Evolutionary conservation across 164 flowering plant genomes (phyloP), one percentile per base, ranked within the genome.

Genomic region (Stephania japonica): DNA sequence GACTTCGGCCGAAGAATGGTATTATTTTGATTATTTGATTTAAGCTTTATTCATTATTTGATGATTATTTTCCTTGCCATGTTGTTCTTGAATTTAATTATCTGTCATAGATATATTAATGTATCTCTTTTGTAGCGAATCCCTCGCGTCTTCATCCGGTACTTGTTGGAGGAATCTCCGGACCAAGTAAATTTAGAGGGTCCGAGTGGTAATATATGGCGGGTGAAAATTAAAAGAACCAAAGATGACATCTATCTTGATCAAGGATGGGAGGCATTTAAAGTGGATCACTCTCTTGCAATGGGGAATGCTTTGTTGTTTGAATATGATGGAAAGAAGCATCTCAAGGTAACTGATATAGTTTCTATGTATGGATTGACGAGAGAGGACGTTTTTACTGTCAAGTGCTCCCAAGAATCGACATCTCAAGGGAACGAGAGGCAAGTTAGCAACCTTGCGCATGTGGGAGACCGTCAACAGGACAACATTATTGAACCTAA

Each of bases 301-400:
- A 43, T 23, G 1, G 47, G 62, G 23, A 70, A 80, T 49, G 65
- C 78, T 69, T 50, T 80, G 25, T 21, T 77, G 16, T 80, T 80
- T 62, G 49, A 24, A 65, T 75, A 80, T 77, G 74, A 77, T 75
- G 80, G 78, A 26, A 69, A 75, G 23, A 63, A 73, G 79, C 23
- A 23, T 8, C 78, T 81, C 47, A 19, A 6, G 7, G 77, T 78
- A 10, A 32, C 38, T 32, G 42, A 43, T 27, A 73, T 81, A 44
- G 76, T 75, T 68, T 73, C 69, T 64, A 65, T 42, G 72, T 42
- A 24, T 73, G 80, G 75, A 26, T 76, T 75, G 43, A 75, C 74
- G 62, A 47, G 77, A 71, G 63, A 42, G 21, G 59, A 21, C 41
- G 38, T 19, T 8, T 71, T 71, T 42, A 24, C 61, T 7, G 42